Evolutionary conservation across 2,329 filamentous ascomycete genomes (phyloP), one percentile per base, ranked within the genome.

Genomic region (Pseudogymnoascus sp.): DNA sequence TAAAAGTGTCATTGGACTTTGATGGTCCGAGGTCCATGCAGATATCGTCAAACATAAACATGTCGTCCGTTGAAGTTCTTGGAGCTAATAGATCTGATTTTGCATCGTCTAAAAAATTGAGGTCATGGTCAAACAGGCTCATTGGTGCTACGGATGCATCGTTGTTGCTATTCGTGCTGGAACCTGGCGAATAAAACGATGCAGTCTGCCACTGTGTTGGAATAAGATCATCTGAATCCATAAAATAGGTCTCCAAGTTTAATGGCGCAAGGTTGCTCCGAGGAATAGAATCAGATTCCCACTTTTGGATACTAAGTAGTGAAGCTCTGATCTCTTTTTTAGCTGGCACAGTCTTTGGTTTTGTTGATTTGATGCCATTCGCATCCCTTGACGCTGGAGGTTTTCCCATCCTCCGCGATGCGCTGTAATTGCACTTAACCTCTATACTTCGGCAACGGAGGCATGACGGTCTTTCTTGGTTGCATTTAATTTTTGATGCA

Each of bases 341-440:
- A 18, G 16, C 49, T 7, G 34, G 14, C 1, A 16, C 2, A 2
- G 49, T 25, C 49, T 34, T 56, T 56, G 28, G 12, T 56, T 56
- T 56, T 34, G n/a, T 56, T 21, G 28, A 56, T 34, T 34, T 56
- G 16, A 56, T 56, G 25, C 49, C 49, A 56, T 56, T 56, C 4
- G 28, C 49, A 56, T 36, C 28, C 49, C 49, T 56, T 56, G 28
- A 11, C 14, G 49, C 49, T 21, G 49, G 49, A 14, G 49, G 49
- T 11, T 56, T 56, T 11, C 49, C 49, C 49, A 56, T 56, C 14
- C 49, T 56, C 5, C 49, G 49, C 16, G 49, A 56, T 14, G 49
- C 49, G 6, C 49, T 56, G 49, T 56, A 56, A 21, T 56, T 56
- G 49, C 49, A 56, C 34, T 56, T 56, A 8, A 56, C 28, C 3